Conservation (phyloP, 305 asterid genomes). For the Petunia hybrid region DNA sequence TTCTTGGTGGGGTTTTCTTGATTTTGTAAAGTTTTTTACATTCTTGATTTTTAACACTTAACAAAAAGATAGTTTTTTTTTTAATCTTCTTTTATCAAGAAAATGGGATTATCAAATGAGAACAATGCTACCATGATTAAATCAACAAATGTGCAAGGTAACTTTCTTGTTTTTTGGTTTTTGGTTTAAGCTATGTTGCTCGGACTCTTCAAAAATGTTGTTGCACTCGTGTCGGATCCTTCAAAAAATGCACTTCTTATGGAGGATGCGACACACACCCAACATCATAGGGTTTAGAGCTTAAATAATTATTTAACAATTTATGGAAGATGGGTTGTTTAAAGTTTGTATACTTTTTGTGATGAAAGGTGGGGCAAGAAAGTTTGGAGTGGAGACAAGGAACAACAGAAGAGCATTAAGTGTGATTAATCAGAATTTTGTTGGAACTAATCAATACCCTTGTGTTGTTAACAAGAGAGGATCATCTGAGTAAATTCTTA, state of each 20-base stretch:
- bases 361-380: slow-evolving; percentile 57
- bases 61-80: too few species aligned
- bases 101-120: slow-evolving; percentile 64
- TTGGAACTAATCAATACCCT: slow-evolving; percentile 51
- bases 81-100: slow-evolving; percentile 9
- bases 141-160: slow-evolving; percentile 64
- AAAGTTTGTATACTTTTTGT: not conserved
- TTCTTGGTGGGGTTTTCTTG: not conserved
- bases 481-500: slow-evolving; percentile 62
- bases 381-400: slow-evolving; percentile 69
- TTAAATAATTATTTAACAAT: not conserved
- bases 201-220: too few species aligned
- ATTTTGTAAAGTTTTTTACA: not conserved
- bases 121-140: slow-evolving; percentile 54
- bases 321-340: slow-evolving; percentile 8
- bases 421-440: slow-evolving; percentile 67
- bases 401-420: slow-evolving; percentile 72
- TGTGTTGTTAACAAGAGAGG: slow-evolving; percentile 68
- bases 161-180: not conserved
- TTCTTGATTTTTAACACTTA: too few species aligned
- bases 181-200: not conserved
- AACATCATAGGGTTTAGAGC: not conserved
- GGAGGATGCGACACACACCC: too few species aligned
- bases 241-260: too few species aligned
- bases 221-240: too few species aligned